Conservation (phyloP, 768 basidiomycete species). For the Mycena epipterygia region DNA sequence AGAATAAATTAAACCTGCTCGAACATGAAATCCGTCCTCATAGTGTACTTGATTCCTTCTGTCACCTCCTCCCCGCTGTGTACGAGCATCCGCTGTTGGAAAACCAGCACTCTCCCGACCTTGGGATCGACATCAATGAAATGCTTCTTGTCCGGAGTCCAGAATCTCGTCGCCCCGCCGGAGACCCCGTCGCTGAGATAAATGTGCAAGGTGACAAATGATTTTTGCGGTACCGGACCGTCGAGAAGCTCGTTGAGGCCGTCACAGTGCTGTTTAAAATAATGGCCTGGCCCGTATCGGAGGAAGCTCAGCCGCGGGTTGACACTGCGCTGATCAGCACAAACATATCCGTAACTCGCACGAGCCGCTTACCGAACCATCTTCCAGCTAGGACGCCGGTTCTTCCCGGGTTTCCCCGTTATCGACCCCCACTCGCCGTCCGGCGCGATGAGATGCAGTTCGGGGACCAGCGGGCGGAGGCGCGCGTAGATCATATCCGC, state of each 20-base stretch:
- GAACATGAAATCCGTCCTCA: slow-evolving; percentile 60
- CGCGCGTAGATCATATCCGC: slow-evolving; percentile 52
- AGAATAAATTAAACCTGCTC: slow-evolving; percentile 38
- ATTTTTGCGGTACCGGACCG: slow-evolving; percentile 45
- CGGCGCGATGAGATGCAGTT: slow-evolving; percentile 49
- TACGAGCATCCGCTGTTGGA: slow-evolving; percentile 55
- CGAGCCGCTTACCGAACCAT: slow-evolving; percentile 47
- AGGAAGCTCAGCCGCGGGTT: slow-evolving; percentile 60
- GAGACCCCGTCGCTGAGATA: slow-evolving; percentile 53
- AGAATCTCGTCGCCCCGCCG: slow-evolving; percentile 57
- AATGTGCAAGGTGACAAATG: slow-evolving; percentile 58
- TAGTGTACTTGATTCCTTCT: slow-evolving; percentile 53
- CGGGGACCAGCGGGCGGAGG: slow-evolving; percentile 54
- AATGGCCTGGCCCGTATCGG: slow-evolving; percentile 58
- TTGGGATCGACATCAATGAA: slow-evolving; percentile 59
- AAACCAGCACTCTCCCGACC: slow-evolving; percentile 55
- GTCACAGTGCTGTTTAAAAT: slow-evolving; percentile 52
- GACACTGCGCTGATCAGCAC: slow-evolving; percentile 41
- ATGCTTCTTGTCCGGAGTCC: slow-evolving; percentile 45
- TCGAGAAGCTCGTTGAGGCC: slow-evolving; percentile 53
- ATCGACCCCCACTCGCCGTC: slow-evolving; percentile 51
- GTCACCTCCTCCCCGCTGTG: slow-evolving; percentile 59
- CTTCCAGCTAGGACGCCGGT: slow-evolving; percentile 50
- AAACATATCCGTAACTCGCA: background rate
- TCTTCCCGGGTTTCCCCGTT: slow-evolving; percentile 41